Base-by-base conservation (phyloP, 1,284 basidiomycete genomes). In the Macrocystidia cucumis region DNA sequence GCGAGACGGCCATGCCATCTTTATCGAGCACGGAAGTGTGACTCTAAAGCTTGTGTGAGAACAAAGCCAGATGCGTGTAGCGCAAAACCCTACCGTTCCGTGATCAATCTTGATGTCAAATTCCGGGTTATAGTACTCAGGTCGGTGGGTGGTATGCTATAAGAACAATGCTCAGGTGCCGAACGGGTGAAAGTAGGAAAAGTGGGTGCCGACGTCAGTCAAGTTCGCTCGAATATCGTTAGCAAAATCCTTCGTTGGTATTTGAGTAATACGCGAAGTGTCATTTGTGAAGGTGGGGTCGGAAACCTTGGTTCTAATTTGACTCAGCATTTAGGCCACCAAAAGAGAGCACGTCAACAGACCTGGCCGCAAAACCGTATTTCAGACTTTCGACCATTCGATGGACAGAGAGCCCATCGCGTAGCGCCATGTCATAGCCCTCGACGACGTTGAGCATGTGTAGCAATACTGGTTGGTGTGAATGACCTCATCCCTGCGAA, bases 371-470 rank as follows among this genome's bases (percentile, higher is more conserved):
- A 50, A 86, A 87, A 1, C 82, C 85, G 50, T 81, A 91, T 52
- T 91, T 91, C 49, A 87, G 65, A 1, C 72, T 70, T 55, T 92
- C 90, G 3, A 91, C 62, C 5, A 83, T 55, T 31, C 88, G 65
- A 54, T 92, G 89, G 8, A 72, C 62, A 44, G 76, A 79, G 14
- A 87, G 48, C 1, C 63, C 62, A 9, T 70, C 76, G 37, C 67
- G 58, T 32, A 65, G 57, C 6, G 55, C 48, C 28, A 81, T 57
- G 38, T 79, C 65, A 50, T 72, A 90, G 20, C 67, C 63, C 48
- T 90, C 87, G 30, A 88, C 59, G 14, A 90, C 52, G 48, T 92
- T 91, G 16, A 92, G 60, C 70, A 91, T 82, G 51, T 88, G 78
- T 28, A 89, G 56, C 19, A 92, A 59, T 5, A 83, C 84, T 50